Base-by-base conservation (phyloP, 2,329 filamentous ascomycete genomes). In the Fusarium sterilihyphosum region DNA sequence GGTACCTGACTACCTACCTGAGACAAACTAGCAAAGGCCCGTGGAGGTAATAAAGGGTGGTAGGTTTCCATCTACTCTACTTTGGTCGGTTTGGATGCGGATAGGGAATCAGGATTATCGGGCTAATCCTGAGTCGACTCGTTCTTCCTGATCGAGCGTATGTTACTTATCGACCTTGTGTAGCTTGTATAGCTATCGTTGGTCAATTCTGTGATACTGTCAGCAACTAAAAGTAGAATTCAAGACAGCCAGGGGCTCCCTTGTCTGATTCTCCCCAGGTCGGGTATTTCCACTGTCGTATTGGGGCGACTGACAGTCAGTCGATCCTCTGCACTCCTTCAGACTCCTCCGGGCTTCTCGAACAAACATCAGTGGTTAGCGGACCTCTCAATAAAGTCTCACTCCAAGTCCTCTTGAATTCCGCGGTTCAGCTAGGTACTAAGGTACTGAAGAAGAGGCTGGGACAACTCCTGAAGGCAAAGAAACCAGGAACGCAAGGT, bases 251-350 rank as follows among this genome's bases (percentile, higher is more conserved):
- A 26, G 26, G 37, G 47, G 52, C 46, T 66, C 24, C 56, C 71
- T 62, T 63, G 65, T 59, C 41, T 31, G 18, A n/a, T 52, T 59
- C 41, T 29, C 41, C 17, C 31, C 33, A 24, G 20, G 24, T 37
- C 67, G 67, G 71, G 56, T 61, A 49, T 65, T 70, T 68, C 71
- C 71, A 74, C 63, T 33, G 50, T 61, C 40, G 60, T 61, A 58
- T 56, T 53, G 22, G 16, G 13, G 33, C 33, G 35, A 38, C 22
- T 52, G 49, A 43, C 37, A 49, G 65, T 74, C 60, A 74, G 72
- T 62, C 60, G 68, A 73, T 74, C 71, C 40, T 72, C 35, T 47
- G 33, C 31, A 35, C 62, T 71, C 61, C 20, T 37, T 26, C 24
- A 38, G 52, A n/a, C 53, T 49, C 46, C 37, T 62, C 38, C 33